Conservation (phyloP, 257 asterid species). For the Solanum piurae region DNA sequence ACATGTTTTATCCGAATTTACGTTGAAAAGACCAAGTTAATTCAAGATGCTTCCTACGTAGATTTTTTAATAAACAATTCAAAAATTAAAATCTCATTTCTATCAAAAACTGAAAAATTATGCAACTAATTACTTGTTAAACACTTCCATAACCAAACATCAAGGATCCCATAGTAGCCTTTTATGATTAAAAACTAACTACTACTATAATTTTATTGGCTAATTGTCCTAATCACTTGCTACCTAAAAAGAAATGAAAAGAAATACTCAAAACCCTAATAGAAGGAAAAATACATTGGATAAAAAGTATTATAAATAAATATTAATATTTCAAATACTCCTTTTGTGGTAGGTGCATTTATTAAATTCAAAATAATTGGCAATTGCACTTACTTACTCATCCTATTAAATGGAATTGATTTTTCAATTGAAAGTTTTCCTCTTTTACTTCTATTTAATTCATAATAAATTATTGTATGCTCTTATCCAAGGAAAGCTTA, state of each 20-base stretch:
- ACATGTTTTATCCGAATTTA: background rate
- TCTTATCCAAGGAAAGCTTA: background rate
- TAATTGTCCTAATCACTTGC: background rate
- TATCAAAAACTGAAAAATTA: background rate
- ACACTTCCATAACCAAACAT: constrained; percentile 12
- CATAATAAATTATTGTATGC: background rate
- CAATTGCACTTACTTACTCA: background rate
- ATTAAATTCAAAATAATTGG: background rate
- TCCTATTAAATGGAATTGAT: background rate
- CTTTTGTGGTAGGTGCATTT: background rate
- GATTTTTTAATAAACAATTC: background rate
- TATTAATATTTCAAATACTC: background rate
- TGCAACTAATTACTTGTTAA: background rate
- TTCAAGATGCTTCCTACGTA: background rate
- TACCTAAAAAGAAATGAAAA: background rate
- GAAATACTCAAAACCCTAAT: background rate
- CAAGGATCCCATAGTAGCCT: constrained; percentile 1
- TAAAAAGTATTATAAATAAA: background rate
- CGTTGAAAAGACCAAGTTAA: background rate
- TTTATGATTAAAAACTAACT: background rate
- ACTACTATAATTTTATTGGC: background rate
- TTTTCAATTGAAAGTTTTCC: background rate
- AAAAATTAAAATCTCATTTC: background rate
- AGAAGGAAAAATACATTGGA: background rate
- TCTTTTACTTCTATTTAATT: background rate